Conservation (phyloP, 805 yeast species). For the Metschnikowia anglica region DNA sequence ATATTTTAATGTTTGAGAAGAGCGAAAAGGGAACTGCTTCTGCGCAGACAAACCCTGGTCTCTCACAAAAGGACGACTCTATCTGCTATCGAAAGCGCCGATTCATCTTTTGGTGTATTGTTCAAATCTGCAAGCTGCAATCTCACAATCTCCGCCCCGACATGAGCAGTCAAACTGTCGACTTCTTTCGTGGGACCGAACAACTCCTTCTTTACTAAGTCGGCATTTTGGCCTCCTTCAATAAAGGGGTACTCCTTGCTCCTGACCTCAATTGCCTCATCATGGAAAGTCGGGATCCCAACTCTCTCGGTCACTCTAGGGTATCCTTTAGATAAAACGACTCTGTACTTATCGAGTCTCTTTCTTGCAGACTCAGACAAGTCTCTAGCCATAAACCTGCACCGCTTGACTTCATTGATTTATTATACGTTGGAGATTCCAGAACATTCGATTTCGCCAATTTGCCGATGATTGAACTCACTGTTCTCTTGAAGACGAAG, state of each 20-base stretch:
- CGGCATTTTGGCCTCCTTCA: slow-evolving; percentile 27
- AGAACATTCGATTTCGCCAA: slow-evolving; percentile 5
- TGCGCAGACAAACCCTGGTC: slow-evolving; percentile 30
- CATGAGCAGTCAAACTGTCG: slow-evolving; percentile 26
- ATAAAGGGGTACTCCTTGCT: slow-evolving; percentile 22
- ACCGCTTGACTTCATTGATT: slow-evolving; percentile 3
- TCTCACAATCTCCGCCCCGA: slow-evolving; percentile 29
- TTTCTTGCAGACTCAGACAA: slow-evolving; percentile 22
- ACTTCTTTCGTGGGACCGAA: slow-evolving; percentile 29
- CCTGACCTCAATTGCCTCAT: slow-evolving; percentile 23
- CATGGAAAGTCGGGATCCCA: slow-evolving; percentile 24
- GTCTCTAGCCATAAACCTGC: slow-evolving; percentile 10
- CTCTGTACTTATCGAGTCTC: slow-evolving; percentile 23
- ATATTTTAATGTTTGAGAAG: no score
- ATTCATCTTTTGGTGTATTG: slow-evolving; percentile 27
- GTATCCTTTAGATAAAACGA: slow-evolving; percentile 26
- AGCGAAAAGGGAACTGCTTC: slow-evolving; percentile 11
- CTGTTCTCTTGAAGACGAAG: neutral
- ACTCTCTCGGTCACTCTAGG: slow-evolving; percentile 22
- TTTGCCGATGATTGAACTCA: slow-evolving; percentile 3
- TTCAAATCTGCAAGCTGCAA: slow-evolving; percentile 27
- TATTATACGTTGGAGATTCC: slow-evolving; percentile 6
- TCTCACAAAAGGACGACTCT: slow-evolving; percentile 29
- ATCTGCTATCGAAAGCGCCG: slow-evolving; percentile 29
- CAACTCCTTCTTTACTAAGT: slow-evolving; percentile 28